These are phyloP conservation scores for Penicillium sp. DNA, from an alignment of 2,329 filamentous ascomycete genomes.

Conservation along the genomic window DNA sequence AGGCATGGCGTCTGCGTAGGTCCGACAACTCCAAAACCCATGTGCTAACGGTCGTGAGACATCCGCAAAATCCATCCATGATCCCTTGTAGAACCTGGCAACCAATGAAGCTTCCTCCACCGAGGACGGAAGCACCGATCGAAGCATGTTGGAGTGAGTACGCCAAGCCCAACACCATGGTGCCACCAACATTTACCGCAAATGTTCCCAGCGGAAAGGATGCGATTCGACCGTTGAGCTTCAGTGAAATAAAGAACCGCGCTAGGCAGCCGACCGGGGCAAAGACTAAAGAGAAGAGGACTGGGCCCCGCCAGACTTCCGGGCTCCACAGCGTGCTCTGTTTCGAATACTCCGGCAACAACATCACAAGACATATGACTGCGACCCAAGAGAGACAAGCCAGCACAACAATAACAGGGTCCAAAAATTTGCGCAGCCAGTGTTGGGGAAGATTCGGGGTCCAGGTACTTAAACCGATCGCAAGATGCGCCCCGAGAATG, in stretches of 20 bases:
- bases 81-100: conserved; percentile 66
- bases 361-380: conserved; percentile 55
- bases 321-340: conserved; percentile 31
- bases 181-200: conserved; percentile 71
- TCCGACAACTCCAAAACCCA: conserved; percentile 60
- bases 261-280: conserved; percentile 71
- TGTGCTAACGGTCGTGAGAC: conserved; percentile 63
- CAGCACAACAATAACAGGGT: conserved; percentile 59
- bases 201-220: conserved; percentile 83
- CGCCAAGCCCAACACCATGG: conserved; percentile 70
- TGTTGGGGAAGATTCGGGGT: conserved; percentile 58
- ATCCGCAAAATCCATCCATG: conserved; percentile 65
- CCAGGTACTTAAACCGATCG: conserved; percentile 56
- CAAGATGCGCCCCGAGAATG: conserved; percentile 69
- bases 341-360: conserved; percentile 58
- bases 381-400: conserved; percentile 72
- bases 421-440: conserved; percentile 36
- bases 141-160: conserved; percentile 70
- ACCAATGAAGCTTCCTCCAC: conserved; percentile 52
- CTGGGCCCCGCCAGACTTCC: conserved; percentile 69
- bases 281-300: conserved; percentile 72
- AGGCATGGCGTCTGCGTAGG: conserved; percentile 57
- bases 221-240: conserved; percentile 63
- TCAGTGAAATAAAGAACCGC: conserved; percentile 67
- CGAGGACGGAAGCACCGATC: conserved; percentile 13